These are phyloP conservation scores for Astragalus membranaceus DNA, from an alignment of 306 rosid genomes.

Conservation along the genomic window DNA sequence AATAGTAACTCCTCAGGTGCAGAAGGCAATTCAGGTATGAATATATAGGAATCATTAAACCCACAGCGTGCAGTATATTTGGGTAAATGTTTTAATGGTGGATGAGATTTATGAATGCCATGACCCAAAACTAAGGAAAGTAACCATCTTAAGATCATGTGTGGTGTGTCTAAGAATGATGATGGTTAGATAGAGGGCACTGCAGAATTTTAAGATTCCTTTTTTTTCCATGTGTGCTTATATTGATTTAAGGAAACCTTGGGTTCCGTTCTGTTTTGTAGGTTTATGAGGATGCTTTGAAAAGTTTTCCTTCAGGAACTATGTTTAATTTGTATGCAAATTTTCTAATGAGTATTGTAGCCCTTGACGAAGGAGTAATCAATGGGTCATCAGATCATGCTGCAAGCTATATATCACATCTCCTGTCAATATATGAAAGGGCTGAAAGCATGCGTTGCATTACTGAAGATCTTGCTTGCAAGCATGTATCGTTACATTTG, in stretches of 20 bases:
- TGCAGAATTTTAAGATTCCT: background rate
- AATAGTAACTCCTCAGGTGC: constrained; percentile 29
- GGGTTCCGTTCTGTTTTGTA: constrained; percentile 23
- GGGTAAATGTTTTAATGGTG: background rate
- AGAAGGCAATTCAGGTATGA: constrained; percentile 72
- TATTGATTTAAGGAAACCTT: constrained; percentile 15
- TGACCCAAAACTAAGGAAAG: background rate
- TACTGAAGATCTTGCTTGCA: constrained; percentile 65
- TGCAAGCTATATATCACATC: constrained; percentile 29
- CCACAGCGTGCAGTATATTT: background rate
- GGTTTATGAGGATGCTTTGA: constrained; percentile 86
- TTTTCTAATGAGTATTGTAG: constrained; percentile 45
- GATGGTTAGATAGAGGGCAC: background rate
- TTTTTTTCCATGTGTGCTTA: background rate
- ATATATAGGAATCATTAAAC: background rate
- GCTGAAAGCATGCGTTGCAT: constrained; percentile 59
- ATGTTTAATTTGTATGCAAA: constrained; percentile 48
- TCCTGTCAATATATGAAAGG: constrained; percentile 59
- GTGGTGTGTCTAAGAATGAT: background rate
- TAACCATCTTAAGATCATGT: background rate
- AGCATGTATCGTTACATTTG: constrained; percentile 52
- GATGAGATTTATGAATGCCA: background rate
- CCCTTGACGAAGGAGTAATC: constrained; percentile 33
- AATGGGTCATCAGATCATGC: constrained; percentile 15
- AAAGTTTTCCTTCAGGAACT: constrained; percentile 43